Percentiles rank a stretch among this genome's conserved stretches.
These are phyloP conservation scores for Ettlia oleoabundans DNA, from an alignment of 139 green algal species.

Conservation along the genomic window DNA sequence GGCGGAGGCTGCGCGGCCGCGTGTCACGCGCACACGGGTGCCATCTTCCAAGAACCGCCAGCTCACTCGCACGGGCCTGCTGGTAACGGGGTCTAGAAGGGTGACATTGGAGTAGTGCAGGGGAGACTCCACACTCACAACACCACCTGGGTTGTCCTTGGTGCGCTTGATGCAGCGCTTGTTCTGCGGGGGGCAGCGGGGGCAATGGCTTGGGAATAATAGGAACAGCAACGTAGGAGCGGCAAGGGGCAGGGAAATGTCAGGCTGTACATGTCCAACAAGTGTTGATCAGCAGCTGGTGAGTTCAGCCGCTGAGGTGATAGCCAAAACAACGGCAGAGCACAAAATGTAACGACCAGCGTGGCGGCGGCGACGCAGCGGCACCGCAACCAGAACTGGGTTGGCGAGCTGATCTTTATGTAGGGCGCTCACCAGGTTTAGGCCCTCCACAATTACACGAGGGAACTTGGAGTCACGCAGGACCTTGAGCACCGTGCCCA, in stretches of 20 bases:
- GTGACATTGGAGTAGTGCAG: constrained; percentile 85
- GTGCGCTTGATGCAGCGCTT: constrained; percentile 70
- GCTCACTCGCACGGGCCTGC: constrained; percentile 56
- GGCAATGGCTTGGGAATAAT: background rate
- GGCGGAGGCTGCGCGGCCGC: constrained; percentile 57
- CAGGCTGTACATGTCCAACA: background rate
- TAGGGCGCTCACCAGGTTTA: constrained; percentile 78
- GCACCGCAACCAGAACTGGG: too few species aligned
- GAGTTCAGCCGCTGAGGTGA: too few species aligned
- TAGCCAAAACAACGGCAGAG: background rate
- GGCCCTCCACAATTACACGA: constrained; percentile 72
- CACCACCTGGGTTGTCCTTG: constrained; percentile 63
- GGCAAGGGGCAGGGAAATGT: background rate
- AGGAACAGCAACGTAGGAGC: too few species aligned
- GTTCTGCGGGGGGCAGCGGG: constrained; percentile 45
- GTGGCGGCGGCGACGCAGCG: background rate
- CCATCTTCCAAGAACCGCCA: constrained; percentile 74
- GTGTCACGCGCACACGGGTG: constrained; percentile 56
- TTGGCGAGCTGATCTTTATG: too few species aligned
- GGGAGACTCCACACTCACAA: constrained; percentile 72
- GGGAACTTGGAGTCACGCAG: constrained; percentile 61
- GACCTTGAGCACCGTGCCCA: constrained; percentile 65
- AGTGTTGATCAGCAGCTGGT: background rate
- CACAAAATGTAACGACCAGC: background rate
- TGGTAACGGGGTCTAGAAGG: constrained; percentile 78